Conservation (phyloP, 129 eudicot species). For the Lactuca sativa region DNA sequence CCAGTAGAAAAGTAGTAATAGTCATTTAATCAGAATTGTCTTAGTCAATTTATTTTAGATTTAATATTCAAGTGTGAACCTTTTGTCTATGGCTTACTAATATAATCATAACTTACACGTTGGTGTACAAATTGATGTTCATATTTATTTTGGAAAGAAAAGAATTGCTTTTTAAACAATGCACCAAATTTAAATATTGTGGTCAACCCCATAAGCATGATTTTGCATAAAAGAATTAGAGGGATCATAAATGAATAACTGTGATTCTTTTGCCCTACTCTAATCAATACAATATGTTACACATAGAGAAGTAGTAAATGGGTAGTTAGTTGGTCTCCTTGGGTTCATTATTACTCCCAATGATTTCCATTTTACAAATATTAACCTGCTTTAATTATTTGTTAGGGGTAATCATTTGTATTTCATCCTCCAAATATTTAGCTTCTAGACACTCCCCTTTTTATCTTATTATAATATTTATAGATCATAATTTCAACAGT, state of each 20-base stretch:
- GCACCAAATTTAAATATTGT: constrained; percentile 3
- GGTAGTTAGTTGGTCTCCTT: constrained; percentile 35
- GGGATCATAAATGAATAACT: constrained; percentile 11
- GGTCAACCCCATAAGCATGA: constrained; percentile 20
- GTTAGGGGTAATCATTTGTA: constrained; percentile 13
- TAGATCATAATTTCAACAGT: too few relatives aligned
- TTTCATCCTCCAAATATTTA: constrained; percentile 9
- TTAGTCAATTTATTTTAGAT: too few relatives aligned
- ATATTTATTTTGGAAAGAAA: too few relatives aligned
- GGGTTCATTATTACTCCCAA: constrained; percentile 40
- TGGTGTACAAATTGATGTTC: too few relatives aligned
- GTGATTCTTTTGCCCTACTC: constrained; percentile 19
- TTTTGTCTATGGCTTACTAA: too few relatives aligned
- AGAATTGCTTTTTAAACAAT: too few relatives aligned
- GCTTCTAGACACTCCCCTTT: constrained; percentile 20
- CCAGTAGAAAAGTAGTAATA: too few relatives aligned
- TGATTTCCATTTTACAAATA: constrained; percentile 25
- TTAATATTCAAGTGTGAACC: too few relatives aligned
- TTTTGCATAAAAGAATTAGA: not conserved
- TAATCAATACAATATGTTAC: constrained; percentile 8
- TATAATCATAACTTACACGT: too few relatives aligned
- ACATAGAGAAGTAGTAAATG: constrained; percentile 16
- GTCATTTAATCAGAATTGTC: too few relatives aligned
- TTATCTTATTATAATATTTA: not conserved
- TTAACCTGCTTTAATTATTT: constrained; percentile 17